Percentiles rank a stretch among this genome's conserved stretches.
These are phyloP conservation scores for Lentinula boryana DNA, from an alignment of 768 basidiomycete genomes.

Conservation along the genomic window DNA sequence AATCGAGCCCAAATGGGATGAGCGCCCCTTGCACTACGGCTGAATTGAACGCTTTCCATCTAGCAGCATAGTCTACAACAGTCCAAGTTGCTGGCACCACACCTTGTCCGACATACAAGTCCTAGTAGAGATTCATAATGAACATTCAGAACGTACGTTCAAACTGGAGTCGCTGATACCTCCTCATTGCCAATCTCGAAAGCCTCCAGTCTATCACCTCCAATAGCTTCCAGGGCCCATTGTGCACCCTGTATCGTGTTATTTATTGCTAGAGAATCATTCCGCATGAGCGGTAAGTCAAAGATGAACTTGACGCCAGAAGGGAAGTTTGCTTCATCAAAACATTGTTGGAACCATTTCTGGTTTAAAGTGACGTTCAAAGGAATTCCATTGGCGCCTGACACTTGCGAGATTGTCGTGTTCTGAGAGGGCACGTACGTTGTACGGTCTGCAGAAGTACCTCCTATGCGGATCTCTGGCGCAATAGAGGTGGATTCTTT, in stretches of 20 bases:
- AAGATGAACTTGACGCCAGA: not conserved
- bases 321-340: constrained; percentile 1
- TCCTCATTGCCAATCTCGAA: constrained; percentile 2
- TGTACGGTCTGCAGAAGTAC: constrained; percentile 3
- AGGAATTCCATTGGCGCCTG: not conserved
- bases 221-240: constrained; percentile 1
- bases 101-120: not conserved
- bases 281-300: constrained; percentile 1
- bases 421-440: not conserved
- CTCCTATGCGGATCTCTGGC: constrained; percentile 2
- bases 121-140: not conserved
- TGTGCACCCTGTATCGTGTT: not conserved
- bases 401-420: not conserved
- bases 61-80: not conserved
- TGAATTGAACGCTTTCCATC: not conserved
- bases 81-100: constrained; percentile 1
- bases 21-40: not conserved
- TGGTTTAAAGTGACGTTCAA: constrained; percentile 1
- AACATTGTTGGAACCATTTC: not conserved
- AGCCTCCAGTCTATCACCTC: not conserved
- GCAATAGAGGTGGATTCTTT: not conserved
- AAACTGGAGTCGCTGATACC: not conserved
- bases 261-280: constrained; percentile 1
- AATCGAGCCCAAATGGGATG: not conserved
- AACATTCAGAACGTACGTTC: too few relatives aligned